These are phyloP conservation scores for Chiua virens DNA, from an alignment of 768 basidiomycete genomes.

Conservation along the genomic window DNA sequence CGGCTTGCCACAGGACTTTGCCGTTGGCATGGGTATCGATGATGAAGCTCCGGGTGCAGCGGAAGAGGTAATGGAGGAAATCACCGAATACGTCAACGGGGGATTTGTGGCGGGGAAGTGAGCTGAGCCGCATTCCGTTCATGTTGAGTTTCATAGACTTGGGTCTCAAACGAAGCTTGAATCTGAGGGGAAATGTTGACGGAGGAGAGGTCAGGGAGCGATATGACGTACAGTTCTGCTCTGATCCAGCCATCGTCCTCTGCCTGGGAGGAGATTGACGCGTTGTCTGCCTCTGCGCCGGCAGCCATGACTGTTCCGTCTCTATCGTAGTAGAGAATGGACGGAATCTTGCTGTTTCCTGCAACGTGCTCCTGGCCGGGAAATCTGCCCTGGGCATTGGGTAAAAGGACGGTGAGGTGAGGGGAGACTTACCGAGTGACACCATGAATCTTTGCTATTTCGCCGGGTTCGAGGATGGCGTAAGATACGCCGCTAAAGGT, in stretches of 20 bases:
- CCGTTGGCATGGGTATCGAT: conserved; percentile 84
- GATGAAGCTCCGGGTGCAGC: conserved; percentile 74
- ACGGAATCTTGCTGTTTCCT: conserved; percentile 82
- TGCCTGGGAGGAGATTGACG: conserved; percentile 56
- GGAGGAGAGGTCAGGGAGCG: neutral
- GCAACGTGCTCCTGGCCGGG: conserved; percentile 86
- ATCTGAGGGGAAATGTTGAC: conserved; percentile 39
- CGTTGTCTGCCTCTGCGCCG: conserved; percentile 74
- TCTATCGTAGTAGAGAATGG: conserved; percentile 71
- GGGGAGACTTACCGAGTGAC: conserved; percentile 61
- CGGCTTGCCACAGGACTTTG: conserved; percentile 61
- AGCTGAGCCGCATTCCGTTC: conserved; percentile 79
- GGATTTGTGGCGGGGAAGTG: conserved; percentile 63
- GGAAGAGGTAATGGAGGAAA: conserved; percentile 72
- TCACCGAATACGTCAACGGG: conserved; percentile 79
- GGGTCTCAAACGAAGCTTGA: conserved; percentile 78
- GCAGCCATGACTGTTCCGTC: conserved; percentile 66
- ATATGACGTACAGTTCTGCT: conserved; percentile 62
- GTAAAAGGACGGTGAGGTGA: neutral
- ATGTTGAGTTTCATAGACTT: conserved; percentile 77
- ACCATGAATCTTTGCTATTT: conserved; percentile 78
- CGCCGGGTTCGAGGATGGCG: conserved; percentile 77
- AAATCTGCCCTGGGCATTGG: conserved; percentile 48
- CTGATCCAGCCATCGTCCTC: conserved; percentile 80
- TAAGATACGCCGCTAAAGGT: conserved; percentile 85